phyloP scores from a whole-genome alignment of 352 stramenopile genomes.

The Stephanocyclus meneghinianus region DNA sequence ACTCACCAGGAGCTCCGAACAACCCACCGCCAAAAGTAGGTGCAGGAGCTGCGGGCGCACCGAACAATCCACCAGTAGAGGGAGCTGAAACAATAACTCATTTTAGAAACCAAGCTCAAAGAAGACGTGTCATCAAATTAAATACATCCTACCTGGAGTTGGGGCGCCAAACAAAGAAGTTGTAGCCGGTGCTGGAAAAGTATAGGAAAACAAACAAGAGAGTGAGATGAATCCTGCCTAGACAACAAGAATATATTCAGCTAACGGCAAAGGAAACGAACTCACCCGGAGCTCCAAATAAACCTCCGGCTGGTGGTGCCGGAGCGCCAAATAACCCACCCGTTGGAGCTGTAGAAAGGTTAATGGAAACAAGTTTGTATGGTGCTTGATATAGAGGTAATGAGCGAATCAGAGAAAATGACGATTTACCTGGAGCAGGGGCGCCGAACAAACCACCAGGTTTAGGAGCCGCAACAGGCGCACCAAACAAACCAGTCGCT shows the following conservation, averaged over 20 bases:
- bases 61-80: conserved; percentile 56
- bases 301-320: conserved; percentile 46
- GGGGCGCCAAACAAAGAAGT: conserved; percentile 33
- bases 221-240: too few species aligned
- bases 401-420: neutral
- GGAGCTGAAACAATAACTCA: conserved; percentile 25
- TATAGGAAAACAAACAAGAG: neutral
- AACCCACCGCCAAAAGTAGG: conserved; percentile 36
- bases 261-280: neutral
- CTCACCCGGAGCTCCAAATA: conserved; percentile 40
- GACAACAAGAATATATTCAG: neutral
- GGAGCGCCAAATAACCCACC: conserved; percentile 20
- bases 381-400: conserved; percentile 11
- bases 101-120: neutral
- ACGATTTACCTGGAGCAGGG: conserved; percentile 21
- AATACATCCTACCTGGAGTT: conserved; percentile 24
- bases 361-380: conserved; percentile 27
- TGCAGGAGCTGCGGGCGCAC: conserved; percentile 35
- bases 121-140: neutral
- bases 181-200: conserved; percentile 17
- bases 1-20: conserved; percentile 29
- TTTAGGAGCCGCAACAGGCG: conserved; percentile 35
- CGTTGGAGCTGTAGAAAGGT: neutral
- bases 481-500: conserved; percentile 51
- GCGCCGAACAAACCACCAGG: conserved; percentile 44